Evolutionary conservation across 192 early-diverging fungal genomes (phyloP).

Genomic region (Coemansia asiatica): DNA sequence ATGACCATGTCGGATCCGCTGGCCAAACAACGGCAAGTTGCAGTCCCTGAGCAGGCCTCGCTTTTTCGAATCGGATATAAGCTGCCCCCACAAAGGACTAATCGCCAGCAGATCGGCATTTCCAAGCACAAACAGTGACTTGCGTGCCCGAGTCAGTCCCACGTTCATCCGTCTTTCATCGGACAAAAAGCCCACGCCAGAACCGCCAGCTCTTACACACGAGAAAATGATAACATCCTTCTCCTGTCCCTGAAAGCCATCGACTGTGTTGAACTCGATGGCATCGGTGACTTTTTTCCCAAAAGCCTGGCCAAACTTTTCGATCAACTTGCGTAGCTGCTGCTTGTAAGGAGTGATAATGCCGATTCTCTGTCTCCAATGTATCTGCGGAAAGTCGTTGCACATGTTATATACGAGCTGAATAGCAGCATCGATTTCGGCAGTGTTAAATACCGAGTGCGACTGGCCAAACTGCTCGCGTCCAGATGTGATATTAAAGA

Average conservation of each 20-base stretch:
- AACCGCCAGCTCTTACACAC: slow-evolving; percentile 76
- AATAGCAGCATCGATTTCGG: slow-evolving; percentile 76
- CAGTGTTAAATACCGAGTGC: slow-evolving; percentile 73
- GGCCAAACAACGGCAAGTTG: slow-evolving; percentile 35
- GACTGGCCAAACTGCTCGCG: slow-evolving; percentile 58
- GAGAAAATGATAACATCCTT: slow-evolving; percentile 97
- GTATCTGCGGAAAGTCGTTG: slow-evolving; percentile 55
- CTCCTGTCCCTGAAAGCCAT: slow-evolving; percentile 97
- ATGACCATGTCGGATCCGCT: neutral
- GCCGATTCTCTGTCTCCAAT: slow-evolving; percentile 73
- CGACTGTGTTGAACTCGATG: slow-evolving; percentile 93
- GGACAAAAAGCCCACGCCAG: slow-evolving; percentile 77
- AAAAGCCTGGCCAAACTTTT: slow-evolving; percentile 65
- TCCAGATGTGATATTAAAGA: slow-evolving; percentile 66
- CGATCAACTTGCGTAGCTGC: slow-evolving; percentile 72
- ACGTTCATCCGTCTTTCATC: slow-evolving; percentile 92
- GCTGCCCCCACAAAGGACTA: slow-evolving; percentile 69
- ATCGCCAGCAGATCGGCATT: slow-evolving; percentile 61
- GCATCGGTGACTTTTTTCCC: slow-evolving; percentile 62
- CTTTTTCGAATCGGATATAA: slow-evolving; percentile 65
- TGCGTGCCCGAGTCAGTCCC: slow-evolving; percentile 81
- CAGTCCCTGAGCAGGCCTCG: slow-evolving; percentile 23
- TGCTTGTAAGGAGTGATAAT: slow-evolving; percentile 93
- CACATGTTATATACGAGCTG: slow-evolving; percentile 69
- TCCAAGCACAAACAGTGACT: slow-evolving; percentile 81